Percentiles rank a stretch among this genome's conserved stretches.
phyloP scores from a whole-genome alignment of 495 filamentous ascomycete genomes.

The Lentithecium fluviatile region DNA sequence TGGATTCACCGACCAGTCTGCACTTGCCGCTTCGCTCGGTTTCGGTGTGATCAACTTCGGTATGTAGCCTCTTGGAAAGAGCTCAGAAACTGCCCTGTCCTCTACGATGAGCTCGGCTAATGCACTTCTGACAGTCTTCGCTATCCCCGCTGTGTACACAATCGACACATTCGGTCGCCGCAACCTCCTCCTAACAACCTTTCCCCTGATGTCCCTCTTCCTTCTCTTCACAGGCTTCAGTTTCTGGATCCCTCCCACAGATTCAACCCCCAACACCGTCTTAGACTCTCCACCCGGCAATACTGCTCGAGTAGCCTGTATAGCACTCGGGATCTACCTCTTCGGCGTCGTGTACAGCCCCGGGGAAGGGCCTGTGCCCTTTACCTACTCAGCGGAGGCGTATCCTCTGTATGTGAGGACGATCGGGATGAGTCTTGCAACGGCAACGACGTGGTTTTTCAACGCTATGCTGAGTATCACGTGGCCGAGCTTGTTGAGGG shows the following conservation, averaged over 20 bases:
- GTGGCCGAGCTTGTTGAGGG: conserved; percentile 21
- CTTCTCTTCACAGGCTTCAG: conserved; percentile 78
- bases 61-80: not conserved
- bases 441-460: conserved; percentile 22
- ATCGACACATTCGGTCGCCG: conserved; percentile 83
- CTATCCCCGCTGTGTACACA: conserved; percentile 73
- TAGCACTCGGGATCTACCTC: conserved; percentile 70
- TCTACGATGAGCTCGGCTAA: not conserved
- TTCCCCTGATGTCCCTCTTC: conserved; percentile 71
- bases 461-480: conserved; percentile 17
- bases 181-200: conserved; percentile 73
- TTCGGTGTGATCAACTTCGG: conserved; percentile 60
- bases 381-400: conserved; percentile 80
- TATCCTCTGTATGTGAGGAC: conserved; percentile 74
- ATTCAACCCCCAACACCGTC: too few species aligned
- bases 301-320: conserved; percentile 54
- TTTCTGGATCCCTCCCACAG: conserved; percentile 79
- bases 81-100: not conserved
- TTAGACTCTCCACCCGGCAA: conserved; percentile 41
- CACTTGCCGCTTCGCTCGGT: conserved; percentile 68
- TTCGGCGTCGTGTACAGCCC: conserved; percentile 76
- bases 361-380: conserved; percentile 78
- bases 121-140: conserved; percentile 51
- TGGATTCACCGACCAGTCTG: conserved; percentile 52
- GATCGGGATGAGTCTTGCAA: conserved; percentile 55